Evolutionary conservation across 306 rosid genomes (phyloP), one percentile per base, ranked within the genome.

Genomic region (Citrullus mucosospermus): DNA sequence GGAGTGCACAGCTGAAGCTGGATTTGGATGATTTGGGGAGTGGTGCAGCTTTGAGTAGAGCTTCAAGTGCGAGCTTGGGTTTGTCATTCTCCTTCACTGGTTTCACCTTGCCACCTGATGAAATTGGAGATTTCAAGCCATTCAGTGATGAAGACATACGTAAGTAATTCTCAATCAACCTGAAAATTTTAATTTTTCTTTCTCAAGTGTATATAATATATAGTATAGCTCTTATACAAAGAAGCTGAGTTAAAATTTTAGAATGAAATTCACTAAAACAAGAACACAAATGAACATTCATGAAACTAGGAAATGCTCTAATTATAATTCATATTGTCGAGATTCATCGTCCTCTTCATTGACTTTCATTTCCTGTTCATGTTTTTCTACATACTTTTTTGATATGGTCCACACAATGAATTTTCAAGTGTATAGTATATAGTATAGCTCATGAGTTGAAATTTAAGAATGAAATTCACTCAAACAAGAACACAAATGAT

Each of bases 11-110:
- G 76, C 39, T 95, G 82, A 95, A 89, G 89, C 32, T 90, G 14
- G 98, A 92, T 2, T 12, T 92, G 28, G 97, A 90, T 72, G 99
- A 96, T 34, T 54, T 91, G 53, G 83, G 80, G 51, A 91, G 90
- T 36, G 98, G 99, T 4, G 98, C 98, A 0, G 97, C 93, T 22
- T 89, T 96, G 0, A 96, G 99, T 68, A 79, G 99, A 73, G 99
- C 98, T n/a, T 92, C 98, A 1, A 96, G 99, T 80, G 99, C 99
- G 32, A 92, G 98, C 87, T 81, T 96, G 85, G 99, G 99, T 4
- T 86, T 96, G 48, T 96, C 99, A 0, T 92, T 96, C 83, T 91
- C 97, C 25, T 96, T 96, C 88, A 92, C 96, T 28, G 99, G 99
- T 46, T 96, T 96, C 89, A 78, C 90, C 18, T 57, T 91, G 68